Conservation (phyloP, 306 rosid genomes). For the Medicago truncatula region MtrunA17r5.0-ANR NC_053043.1:39786001-39786500, state of each 20-base stretch:
- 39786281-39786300: too few species aligned
- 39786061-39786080: constrained; percentile 32
- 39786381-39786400: too few species aligned
- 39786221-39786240: constrained; percentile 34
- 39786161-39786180: constrained; percentile 31
- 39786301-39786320: too few species aligned
- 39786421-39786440: too few species aligned
- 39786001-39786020: not conserved
- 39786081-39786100: constrained; percentile 22
- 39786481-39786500: too few species aligned
- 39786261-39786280: too few species aligned
- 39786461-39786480: too few species aligned
- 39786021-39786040: constrained; percentile 33
- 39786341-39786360: too few species aligned
- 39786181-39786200: constrained; percentile 35
- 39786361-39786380: too few species aligned
- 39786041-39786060: constrained; percentile 25
- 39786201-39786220: constrained; percentile 16
- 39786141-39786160: constrained; percentile 37
- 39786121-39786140: constrained; percentile 40
- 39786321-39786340: too few species aligned
- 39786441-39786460: too few species aligned
- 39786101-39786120: constrained; percentile 38
- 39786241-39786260: constrained; percentile 32
- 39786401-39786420: too few species aligned